These are phyloP conservation scores for Thalia dealbata DNA, from an alignment of 176 grass and related monocot species.

Conservation along the genomic window DNA sequence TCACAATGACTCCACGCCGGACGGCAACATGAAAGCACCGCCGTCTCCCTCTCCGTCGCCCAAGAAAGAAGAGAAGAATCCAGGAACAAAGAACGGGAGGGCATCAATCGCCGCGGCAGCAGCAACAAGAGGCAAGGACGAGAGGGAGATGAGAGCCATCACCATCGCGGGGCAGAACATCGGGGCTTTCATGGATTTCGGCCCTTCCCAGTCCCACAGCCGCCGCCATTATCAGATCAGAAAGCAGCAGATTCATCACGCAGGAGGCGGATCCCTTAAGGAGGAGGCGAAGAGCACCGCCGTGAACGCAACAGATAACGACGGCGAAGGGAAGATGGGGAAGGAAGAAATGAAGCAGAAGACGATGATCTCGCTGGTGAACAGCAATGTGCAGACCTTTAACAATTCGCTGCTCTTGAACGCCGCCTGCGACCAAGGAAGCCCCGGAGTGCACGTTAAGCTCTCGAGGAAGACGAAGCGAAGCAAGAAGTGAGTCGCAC, in stretches of 20 bases:
- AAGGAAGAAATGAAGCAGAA: constrained; percentile 9
- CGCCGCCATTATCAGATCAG: neutral
- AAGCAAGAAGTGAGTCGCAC: too few relatives aligned
- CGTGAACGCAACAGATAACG: neutral
- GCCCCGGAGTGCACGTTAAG: constrained; percentile 30
- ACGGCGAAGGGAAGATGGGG: neutral
- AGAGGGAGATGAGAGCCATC: constrained; percentile 23
- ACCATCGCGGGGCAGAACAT: constrained; percentile 36
- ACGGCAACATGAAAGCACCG: neutral
- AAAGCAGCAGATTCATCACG: constrained; percentile 17
- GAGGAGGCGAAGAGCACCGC: neutral
- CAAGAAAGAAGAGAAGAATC: neutral
- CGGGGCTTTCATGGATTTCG: constrained; percentile 31
- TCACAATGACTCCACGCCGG: constrained; percentile 3
- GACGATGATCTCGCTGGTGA: constrained; percentile 26
- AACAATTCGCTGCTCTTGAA: constrained; percentile 39
- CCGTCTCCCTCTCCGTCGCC: neutral
- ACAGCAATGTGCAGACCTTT: constrained; percentile 40
- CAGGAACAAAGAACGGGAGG: neutral
- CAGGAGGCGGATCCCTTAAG: neutral
- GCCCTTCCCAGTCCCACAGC: neutral
- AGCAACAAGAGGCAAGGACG: constrained; percentile 10
- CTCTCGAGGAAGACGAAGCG: neutral
- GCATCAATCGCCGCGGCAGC: neutral
- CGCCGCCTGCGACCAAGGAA: constrained; percentile 15